These are phyloP conservation scores for Westerdykella aurantiaca DNA, from an alignment of 2,329 filamentous ascomycete species.

Conservation along the genomic window DNA sequence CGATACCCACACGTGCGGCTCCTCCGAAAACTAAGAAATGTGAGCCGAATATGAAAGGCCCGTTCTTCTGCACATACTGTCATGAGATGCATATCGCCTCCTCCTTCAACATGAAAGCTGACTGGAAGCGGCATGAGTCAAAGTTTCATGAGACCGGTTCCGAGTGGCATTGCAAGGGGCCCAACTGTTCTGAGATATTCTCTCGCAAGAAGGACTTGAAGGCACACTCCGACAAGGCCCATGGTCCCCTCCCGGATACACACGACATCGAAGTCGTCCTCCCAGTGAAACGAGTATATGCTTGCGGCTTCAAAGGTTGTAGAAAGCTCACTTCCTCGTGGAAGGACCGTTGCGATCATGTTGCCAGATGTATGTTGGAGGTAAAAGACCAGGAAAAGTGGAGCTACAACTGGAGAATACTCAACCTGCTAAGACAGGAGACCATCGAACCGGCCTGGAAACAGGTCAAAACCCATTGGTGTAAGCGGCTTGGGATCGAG, in stretches of 20 bases:
- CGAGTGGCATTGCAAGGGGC: constrained; percentile 5
- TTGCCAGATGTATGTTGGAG: constrained; percentile 4
- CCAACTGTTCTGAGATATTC: constrained; percentile 3
- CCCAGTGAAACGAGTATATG: constrained; percentile 3
- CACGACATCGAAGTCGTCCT: not conserved
- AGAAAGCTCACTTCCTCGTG: constrained; percentile 2
- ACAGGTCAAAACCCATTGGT: not conserved
- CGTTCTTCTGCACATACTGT: not conserved
- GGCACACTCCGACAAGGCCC: constrained; percentile 4
- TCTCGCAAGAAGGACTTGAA: constrained; percentile 3
- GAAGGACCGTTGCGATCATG: constrained; percentile 9
- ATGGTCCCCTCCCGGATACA: constrained; percentile 1
- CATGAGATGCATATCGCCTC: not conserved
- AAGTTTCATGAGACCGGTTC: constrained; percentile 6
- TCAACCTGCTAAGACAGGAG: constrained; percentile 6
- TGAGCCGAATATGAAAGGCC: no score
- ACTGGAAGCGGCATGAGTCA: constrained; percentile 8
- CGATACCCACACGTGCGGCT: no score
- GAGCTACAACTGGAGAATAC: constrained; percentile 7
- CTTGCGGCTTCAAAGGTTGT: constrained; percentile 9
- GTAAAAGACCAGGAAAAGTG: constrained; percentile 1
- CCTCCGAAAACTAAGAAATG: no score
- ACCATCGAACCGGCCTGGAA: constrained; percentile 3
- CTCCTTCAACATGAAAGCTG: constrained; percentile 5
- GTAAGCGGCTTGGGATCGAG: constrained; percentile 1